Conservation (phyloP, 306 rosid species). For the Gleditsia sinensis region DNA sequence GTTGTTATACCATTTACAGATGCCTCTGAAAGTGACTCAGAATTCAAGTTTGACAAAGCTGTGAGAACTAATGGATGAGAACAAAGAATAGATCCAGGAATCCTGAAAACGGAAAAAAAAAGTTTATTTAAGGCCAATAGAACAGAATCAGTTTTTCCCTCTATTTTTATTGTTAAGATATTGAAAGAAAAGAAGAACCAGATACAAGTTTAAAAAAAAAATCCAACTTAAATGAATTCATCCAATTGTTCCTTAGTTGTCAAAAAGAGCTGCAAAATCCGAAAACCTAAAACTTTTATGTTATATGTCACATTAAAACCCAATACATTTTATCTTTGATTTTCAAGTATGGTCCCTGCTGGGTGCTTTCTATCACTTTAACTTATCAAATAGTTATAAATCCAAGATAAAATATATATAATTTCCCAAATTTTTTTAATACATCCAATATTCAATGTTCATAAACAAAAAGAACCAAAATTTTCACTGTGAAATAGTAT, state of each 20-base stretch:
- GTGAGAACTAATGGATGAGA: too few relatives aligned
- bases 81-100: too few relatives aligned
- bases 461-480: too few relatives aligned
- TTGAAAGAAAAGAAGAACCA: not conserved
- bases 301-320: slow-evolving; percentile 2
- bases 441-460: too few relatives aligned
- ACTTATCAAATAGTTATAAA: not conserved
- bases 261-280: slow-evolving; percentile 10
- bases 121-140: not conserved
- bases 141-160: not conserved
- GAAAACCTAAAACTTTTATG: not conserved
- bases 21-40: too few relatives aligned
- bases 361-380: too few relatives aligned
- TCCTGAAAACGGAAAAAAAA: slow-evolving; percentile 28
- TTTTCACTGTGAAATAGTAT: not conserved
- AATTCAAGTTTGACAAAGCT: too few relatives aligned
- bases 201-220: not conserved
- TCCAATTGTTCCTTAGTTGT: slow-evolving; percentile 10
- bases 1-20: too few relatives aligned
- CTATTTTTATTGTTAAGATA: not conserved
- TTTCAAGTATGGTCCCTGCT: slow-evolving; percentile 1
- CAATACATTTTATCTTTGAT: not conserved
- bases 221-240: too few relatives aligned
- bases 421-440: not conserved
- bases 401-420: slow-evolving; percentile 2